These are phyloP conservation scores for Solanum okadae DNA, from an alignment of 257 asterid genomes.

Conservation along the genomic window DNA sequence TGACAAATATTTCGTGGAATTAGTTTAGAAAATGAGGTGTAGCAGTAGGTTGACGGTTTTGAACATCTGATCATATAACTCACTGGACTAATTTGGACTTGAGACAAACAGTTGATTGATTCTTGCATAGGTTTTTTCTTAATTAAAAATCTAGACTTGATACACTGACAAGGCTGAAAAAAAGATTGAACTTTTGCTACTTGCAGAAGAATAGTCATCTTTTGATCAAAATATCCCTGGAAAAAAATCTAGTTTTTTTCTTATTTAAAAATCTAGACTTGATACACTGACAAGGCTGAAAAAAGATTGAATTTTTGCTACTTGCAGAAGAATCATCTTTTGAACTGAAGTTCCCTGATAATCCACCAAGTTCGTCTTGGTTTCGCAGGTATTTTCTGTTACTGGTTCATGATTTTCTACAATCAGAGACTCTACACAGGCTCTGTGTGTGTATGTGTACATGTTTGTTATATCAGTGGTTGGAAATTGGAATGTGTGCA, in stretches of 20 bases:
- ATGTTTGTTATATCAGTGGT: neutral
- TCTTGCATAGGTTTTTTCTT: neutral
- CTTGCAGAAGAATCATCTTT: slow-evolving; percentile 36
- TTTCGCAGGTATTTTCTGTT: slow-evolving; percentile 23
- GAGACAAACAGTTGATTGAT: neutral
- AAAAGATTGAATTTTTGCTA: neutral
- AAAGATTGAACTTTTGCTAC: neutral
- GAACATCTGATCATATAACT: neutral
- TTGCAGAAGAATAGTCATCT: slow-evolving; percentile 36
- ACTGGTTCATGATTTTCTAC: neutral
- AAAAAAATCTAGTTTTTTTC: neutral
- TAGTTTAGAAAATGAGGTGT: neutral
- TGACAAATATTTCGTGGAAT: neutral
- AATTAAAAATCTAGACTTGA: neutral
- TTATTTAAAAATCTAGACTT: neutral
- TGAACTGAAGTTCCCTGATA: slow-evolving; percentile 8
- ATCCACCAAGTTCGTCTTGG: slow-evolving; percentile 1
- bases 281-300: neutral
- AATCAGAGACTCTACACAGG: neutral
- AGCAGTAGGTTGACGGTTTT: neutral
- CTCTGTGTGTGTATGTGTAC: neutral
- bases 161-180: neutral
- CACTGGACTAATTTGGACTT: neutral
- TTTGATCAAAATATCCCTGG: slow-evolving; percentile 7
- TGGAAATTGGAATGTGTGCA: neutral